Evolutionary conservation across 306 rosid species (phyloP), one percentile per base, ranked within the genome.

Genomic region (Prunus salicina): DNA sequence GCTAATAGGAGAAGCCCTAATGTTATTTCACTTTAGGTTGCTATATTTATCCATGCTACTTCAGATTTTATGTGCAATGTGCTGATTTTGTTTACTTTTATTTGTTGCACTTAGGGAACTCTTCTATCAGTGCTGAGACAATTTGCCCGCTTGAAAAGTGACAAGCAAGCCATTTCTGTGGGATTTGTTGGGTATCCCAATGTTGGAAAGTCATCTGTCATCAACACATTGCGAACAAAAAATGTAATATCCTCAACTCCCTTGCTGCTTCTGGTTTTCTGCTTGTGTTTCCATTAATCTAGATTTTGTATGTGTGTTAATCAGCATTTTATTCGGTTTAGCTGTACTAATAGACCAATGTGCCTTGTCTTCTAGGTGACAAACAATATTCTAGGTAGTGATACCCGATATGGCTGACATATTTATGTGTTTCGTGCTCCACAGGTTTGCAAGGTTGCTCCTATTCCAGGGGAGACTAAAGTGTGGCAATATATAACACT

Each of bases 171-270:
- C 22, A 95, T 95, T 80, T 92, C 97, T 49, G 97, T 95, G 30
- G 99, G 99, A 84, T 95, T 95, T 61, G 84, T 95, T 82, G 99
- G 99, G 64, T 95, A 92, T 84, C 97, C 99, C 71, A 95, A 95
- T 79, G 99, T 95, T 53, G 97, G 99, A 72, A 95, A 91, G 87
- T 95, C 99, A 68, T 95, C 97, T 1, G 97, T 95, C 70, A 91
- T 92, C 63, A 95, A 95, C 81, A 92, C 97, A 34, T 77, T 95
- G 73, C 91, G 92, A 28, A 95, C 97, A 0, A 95, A 95, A 84
- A 92, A 82, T 87, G 97, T 90, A 90, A 84, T 30, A 16, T 68
- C 27, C 4, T 60, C 64, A 77, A 79, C 76, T 69, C 79, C 62
- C 63, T 66, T 25, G 38, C 57, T 74, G n/a, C 68, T 61, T 73